These are phyloP conservation scores for Papiliotrema laurentii DNA, from an alignment of 1,284 basidiomycete species.

Conservation along the genomic window DNA sequence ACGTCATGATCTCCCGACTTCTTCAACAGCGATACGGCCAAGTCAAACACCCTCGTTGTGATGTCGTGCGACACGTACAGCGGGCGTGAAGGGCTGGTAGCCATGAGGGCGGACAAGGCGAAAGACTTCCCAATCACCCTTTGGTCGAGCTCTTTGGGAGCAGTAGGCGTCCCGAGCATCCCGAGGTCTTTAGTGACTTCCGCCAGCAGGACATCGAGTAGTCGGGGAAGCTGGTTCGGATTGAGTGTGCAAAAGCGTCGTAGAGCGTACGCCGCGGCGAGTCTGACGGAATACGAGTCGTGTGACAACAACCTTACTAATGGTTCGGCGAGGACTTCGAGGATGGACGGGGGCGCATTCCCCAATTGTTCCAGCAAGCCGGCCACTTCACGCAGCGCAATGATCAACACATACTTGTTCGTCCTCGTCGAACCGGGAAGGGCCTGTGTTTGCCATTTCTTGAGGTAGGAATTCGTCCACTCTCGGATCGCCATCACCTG, in stretches of 20 bases:
- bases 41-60: slow-evolving; percentile 82
- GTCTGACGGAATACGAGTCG: slow-evolving; percentile 78
- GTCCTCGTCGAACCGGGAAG: slow-evolving; percentile 80
- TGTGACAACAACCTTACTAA: slow-evolving; percentile 79
- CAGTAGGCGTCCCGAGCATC: slow-evolving; percentile 56
- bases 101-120: slow-evolving; percentile 80
- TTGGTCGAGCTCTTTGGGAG: slow-evolving; percentile 65
- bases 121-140: slow-evolving; percentile 82
- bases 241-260: slow-evolving; percentile 86
- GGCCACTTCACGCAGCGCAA: slow-evolving; percentile 77
- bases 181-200: slow-evolving; percentile 65
- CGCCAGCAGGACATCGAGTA: slow-evolving; percentile 76
- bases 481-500: slow-evolving; percentile 90
- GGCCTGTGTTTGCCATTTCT: slow-evolving; percentile 79
- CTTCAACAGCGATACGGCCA: slow-evolving; percentile 85
- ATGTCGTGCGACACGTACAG: slow-evolving; percentile 94
- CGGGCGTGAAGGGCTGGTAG: slow-evolving; percentile 78
- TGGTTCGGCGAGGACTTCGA: slow-evolving; percentile 84
- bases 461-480: slow-evolving; percentile 71
- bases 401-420: slow-evolving; percentile 63
- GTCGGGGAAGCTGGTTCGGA: slow-evolving; percentile 74
- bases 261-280: slow-evolving; percentile 80
- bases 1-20: slow-evolving; percentile 86
- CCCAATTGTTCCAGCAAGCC: slow-evolving; percentile 84
- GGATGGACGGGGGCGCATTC: slow-evolving; percentile 81